Percentiles rank a stretch among this genome's conserved stretches.
Conservation (phyloP, 140 eudicot genomes). For the Anethum foeniculum region DNA sequence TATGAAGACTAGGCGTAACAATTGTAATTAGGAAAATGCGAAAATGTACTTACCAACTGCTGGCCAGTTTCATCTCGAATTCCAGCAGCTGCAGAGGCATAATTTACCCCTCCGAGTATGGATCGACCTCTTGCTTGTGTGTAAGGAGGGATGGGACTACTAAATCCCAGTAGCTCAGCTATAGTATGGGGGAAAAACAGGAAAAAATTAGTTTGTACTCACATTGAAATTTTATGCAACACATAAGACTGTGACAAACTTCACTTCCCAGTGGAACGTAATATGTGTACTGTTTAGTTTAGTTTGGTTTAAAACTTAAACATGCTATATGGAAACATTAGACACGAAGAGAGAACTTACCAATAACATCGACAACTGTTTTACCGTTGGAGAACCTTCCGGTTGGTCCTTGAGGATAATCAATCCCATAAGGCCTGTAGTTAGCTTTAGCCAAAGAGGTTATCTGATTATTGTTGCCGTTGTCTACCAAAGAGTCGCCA, state of each 20-base stretch:
- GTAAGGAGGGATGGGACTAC: slow-evolving; percentile 21
- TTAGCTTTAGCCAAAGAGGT: slow-evolving; percentile 31
- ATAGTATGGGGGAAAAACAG: neutral
- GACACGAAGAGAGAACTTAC: slow-evolving; percentile 9
- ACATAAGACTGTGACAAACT: neutral
- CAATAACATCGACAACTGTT: slow-evolving; percentile 28
- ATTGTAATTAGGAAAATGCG: neutral
- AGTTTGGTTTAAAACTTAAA: neutral
- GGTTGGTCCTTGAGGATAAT: slow-evolving; percentile 26
- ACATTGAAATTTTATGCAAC: neutral
- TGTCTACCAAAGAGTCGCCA: slow-evolving; percentile 37
- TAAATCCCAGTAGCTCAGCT: slow-evolving; percentile 26
- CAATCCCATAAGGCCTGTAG: slow-evolving; percentile 37
- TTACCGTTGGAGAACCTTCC: slow-evolving; percentile 32
- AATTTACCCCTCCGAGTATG: slow-evolving; percentile 23
- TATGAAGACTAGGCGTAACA: neutral
- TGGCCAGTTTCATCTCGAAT: slow-evolving; percentile 30
- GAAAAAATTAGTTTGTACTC: neutral
- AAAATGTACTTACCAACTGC: slow-evolving; percentile 13
- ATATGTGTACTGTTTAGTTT: neutral
- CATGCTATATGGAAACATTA: neutral
- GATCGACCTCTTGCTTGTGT: slow-evolving; percentile 16
- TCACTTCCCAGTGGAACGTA: neutral
- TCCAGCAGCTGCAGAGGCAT: slow-evolving; percentile 33
- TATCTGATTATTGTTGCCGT: slow-evolving; percentile 34